phyloP scores from a whole-genome alignment of 2,329 filamentous ascomycete genomes.

The Lachnellula arida region DNA sequence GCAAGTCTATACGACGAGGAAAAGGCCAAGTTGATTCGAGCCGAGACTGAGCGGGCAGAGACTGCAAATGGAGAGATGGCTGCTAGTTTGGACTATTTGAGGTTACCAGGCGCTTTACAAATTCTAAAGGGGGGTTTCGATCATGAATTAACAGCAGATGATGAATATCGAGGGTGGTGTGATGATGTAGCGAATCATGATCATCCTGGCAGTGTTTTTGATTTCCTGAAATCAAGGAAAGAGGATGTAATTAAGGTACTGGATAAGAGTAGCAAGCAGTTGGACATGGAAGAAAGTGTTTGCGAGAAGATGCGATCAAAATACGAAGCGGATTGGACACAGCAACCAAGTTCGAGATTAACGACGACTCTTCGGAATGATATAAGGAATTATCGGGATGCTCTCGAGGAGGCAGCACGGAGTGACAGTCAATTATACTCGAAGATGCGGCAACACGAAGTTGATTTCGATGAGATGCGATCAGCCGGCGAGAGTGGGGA shows the following conservation, averaged over 20 bases:
- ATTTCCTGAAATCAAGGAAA: constrained; percentile 73
- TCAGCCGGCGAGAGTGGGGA: constrained; percentile 81
- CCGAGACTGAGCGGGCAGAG: constrained; percentile 90
- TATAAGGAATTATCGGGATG: constrained; percentile 81
- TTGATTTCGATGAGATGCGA: constrained; percentile 93
- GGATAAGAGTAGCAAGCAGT: constrained; percentile 76
- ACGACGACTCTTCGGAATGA: constrained; percentile 85
- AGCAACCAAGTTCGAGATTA: constrained; percentile 87
- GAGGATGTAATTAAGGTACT: constrained; percentile 66
- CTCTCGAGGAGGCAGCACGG: constrained; percentile 79
- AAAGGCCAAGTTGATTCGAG: constrained; percentile 90
- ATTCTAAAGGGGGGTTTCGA: constrained; percentile 91
- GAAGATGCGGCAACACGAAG: constrained; percentile 80
- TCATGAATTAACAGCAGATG: constrained; percentile 80
- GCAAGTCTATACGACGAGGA: constrained; percentile 98
- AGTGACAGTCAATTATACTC: constrained; percentile 81
- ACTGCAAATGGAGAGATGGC: constrained; percentile 94
- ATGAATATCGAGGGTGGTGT: constrained; percentile 92
- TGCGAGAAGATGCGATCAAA: constrained; percentile 99
- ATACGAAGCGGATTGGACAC: constrained; percentile 92
- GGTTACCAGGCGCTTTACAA: constrained; percentile 82
- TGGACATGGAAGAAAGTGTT: constrained; percentile 96
- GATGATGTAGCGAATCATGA: constrained; percentile 85
- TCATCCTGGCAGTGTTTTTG: constrained; percentile 72
- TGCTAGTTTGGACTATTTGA: constrained; percentile 87